Evolutionary conservation across 768 basidiomycete species (phyloP).

Genomic region (Gymnopilus dilepis): DNA sequence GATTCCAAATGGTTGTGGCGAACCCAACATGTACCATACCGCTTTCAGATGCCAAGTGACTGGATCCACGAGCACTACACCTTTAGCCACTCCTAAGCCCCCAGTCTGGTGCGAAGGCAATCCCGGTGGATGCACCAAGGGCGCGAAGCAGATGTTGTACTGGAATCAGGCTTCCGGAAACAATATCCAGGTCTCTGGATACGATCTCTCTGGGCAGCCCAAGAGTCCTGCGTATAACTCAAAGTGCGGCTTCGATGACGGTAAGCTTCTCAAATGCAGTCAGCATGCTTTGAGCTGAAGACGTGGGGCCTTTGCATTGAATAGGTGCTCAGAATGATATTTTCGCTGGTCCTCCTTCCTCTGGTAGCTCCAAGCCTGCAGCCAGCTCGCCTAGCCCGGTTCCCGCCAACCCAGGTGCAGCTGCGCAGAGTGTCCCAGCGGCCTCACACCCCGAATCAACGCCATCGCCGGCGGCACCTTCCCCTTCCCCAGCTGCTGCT

Average conservation of each 20-base stretch:
- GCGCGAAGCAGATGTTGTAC: conserved; percentile 60
- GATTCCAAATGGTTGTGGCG: conserved; percentile 45
- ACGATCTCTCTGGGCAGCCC: conserved; percentile 40
- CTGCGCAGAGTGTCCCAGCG: neutral
- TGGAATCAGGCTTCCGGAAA: conserved; percentile 57
- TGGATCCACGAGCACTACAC: conserved; percentile 41
- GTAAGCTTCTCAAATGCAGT: conserved; percentile 33
- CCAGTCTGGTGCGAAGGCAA: conserved; percentile 60
- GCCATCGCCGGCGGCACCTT: neutral
- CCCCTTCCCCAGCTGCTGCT: neutral
- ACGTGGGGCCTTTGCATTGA: neutral
- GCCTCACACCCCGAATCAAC: conserved; percentile 1
- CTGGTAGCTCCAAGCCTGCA: conserved; percentile 1
- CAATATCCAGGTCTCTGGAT: conserved; percentile 50
- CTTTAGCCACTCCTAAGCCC: conserved; percentile 47
- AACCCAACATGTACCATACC: conserved; percentile 57
- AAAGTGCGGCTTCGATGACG: conserved; percentile 53
- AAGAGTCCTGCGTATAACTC: conserved; percentile 56
- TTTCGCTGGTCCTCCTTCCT: conserved; percentile 32
- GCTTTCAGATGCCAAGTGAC: conserved; percentile 57
- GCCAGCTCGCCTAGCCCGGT: neutral
- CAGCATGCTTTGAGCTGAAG: too few species aligned
- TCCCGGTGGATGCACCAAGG: conserved; percentile 44
- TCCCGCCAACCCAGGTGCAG: neutral
- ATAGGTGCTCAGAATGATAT: conserved; percentile 52